phyloP scores from a whole-genome alignment of 2,329 filamentous ascomycete genomes.

The Cladosporium sp. region DNA sequence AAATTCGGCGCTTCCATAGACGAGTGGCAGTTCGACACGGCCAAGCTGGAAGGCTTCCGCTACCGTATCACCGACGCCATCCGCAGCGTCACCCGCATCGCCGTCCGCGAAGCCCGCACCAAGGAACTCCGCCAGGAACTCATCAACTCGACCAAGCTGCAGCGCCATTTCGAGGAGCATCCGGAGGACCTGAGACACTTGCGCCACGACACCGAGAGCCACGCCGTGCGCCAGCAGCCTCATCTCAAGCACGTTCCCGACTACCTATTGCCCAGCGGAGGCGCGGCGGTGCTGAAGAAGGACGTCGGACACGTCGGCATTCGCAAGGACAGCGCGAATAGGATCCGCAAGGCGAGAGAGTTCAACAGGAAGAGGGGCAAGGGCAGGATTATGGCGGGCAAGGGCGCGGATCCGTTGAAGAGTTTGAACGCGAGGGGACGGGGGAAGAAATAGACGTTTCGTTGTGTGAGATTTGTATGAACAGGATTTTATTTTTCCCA shows the following conservation, averaged over 20 bases:
- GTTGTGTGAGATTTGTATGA: background rate
- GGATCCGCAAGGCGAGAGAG: constrained; percentile 47
- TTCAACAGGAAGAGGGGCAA: constrained; percentile 47
- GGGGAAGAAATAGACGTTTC: constrained; percentile 33
- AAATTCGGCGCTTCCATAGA: constrained; percentile 80
- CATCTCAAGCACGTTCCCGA: constrained; percentile 95
- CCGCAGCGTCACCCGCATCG: constrained; percentile 82
- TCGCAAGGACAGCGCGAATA: constrained; percentile 51
- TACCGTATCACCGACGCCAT: constrained; percentile 94
- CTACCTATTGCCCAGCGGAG: constrained; percentile 80
- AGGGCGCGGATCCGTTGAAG: constrained; percentile 81
- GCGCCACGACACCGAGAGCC: constrained; percentile 84
- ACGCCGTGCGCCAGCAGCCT: constrained; percentile 78
- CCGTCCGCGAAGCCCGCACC: constrained; percentile 84
- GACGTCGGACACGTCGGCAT: constrained; percentile 76
- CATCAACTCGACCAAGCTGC: constrained; percentile 89
- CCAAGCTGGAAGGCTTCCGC: constrained; percentile 87
- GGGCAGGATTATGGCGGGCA: constrained; percentile 56
- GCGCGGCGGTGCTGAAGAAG: constrained; percentile 61
- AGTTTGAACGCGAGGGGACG: constrained; percentile 65
- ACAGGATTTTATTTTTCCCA: background rate
- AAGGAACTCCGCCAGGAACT: constrained; percentile 87
- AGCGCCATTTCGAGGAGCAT: constrained; percentile 96
- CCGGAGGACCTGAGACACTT: constrained; percentile 83
- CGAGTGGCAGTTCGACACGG: constrained; percentile 93